Conservation (phyloP, 345 rosid genomes). For the Acer yangbiense region DNA sequence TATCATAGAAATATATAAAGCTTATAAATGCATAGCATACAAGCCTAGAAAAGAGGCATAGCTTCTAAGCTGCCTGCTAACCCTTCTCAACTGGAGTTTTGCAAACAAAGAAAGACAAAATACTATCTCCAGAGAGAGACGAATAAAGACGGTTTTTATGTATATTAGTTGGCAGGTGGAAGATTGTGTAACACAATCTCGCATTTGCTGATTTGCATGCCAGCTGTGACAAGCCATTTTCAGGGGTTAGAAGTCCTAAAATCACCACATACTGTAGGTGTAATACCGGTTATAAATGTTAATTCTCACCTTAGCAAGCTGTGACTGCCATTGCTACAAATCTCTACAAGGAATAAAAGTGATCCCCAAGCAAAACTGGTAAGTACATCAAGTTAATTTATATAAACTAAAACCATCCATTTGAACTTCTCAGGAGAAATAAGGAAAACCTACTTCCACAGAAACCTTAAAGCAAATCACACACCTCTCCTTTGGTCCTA, state of each 20-base stretch:
- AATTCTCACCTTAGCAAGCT: slow-evolving; percentile 62
- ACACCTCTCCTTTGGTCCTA: neutral
- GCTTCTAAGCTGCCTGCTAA: neutral
- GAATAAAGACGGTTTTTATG: too few species aligned
- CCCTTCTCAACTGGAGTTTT: neutral
- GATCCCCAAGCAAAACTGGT: too few species aligned
- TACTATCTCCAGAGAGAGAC: neutral
- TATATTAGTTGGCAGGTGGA: too few species aligned
- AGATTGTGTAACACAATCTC: too few species aligned
- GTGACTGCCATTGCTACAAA: slow-evolving; percentile 22
- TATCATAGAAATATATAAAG: neutral
- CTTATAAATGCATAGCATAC: neutral
- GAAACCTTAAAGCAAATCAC: neutral
- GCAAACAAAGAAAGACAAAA: neutral
- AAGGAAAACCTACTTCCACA: neutral
- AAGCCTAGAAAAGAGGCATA: neutral
- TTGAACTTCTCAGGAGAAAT: too few species aligned
- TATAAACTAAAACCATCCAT: too few species aligned
- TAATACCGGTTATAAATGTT: slow-evolving; percentile 4
- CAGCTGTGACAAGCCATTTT: neutral
- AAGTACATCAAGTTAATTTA: too few species aligned
- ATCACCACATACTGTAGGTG: neutral
- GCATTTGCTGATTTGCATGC: too few species aligned
- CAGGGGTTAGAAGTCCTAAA: neutral
- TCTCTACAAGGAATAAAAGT: too few species aligned